phyloP scores from a whole-genome alignment of 441 rosid genomes.

The Viola pubescens region DNA sequence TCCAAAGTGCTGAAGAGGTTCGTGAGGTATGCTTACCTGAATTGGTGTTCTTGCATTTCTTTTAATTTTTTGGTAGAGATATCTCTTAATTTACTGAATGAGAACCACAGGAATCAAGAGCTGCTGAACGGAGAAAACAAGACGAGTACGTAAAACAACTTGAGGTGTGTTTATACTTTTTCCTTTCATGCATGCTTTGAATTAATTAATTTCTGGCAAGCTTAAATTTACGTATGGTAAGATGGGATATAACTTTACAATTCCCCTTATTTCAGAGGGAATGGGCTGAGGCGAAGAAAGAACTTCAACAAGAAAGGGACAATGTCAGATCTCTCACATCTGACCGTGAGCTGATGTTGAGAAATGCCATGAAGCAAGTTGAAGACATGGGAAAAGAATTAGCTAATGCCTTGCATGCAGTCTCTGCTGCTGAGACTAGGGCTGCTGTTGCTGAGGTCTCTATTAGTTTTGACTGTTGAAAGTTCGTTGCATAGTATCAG shows the following conservation, averaged over 20 bases:
- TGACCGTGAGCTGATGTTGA: conserved; percentile 65
- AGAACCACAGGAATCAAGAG: conserved; percentile 63
- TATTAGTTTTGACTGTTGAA: background rate
- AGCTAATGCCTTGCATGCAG: conserved; percentile 66
- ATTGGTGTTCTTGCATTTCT: conserved; percentile 1
- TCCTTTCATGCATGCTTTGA: background rate
- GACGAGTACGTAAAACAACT: conserved; percentile 64
- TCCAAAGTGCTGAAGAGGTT: conserved; percentile 83
- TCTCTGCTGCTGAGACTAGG: conserved; percentile 75
- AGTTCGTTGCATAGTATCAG: background rate
- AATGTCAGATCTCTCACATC: conserved; percentile 52
- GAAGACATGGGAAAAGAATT: conserved; percentile 82
- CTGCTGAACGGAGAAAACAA: conserved; percentile 72
- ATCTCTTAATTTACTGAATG: conserved; percentile 10
- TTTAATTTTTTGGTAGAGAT: conserved; percentile 7
- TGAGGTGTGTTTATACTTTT: conserved; percentile 47
- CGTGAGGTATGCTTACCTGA: conserved; percentile 56
- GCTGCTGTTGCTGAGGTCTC: conserved; percentile 88
- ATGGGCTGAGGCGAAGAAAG: conserved; percentile 93
- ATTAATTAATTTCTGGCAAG: background rate
- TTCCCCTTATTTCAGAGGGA: conserved; percentile 46
- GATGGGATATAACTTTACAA: background rate
- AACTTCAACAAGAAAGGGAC: conserved; percentile 77
- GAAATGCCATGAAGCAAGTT: conserved; percentile 73
- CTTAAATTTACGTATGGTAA: background rate